phyloP scores from a whole-genome alignment of 2,329 filamentous ascomycete genomes.

The Fusarium chaquense region DNA sequence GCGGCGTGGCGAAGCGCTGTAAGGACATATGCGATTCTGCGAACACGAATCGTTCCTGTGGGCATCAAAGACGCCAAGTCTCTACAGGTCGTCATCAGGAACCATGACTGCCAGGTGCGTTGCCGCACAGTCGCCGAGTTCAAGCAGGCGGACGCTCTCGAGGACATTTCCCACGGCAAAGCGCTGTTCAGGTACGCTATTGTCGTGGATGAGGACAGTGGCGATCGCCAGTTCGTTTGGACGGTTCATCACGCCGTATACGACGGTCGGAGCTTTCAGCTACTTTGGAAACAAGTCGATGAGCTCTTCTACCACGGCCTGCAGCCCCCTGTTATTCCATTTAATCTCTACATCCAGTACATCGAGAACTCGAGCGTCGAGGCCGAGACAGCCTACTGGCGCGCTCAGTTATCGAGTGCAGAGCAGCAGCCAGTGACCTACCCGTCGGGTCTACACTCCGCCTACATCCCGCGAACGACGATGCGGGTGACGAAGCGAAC shows the following conservation, averaged over 20 bases:
- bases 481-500: slow-evolving; percentile 16
- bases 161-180: slow-evolving; percentile 12
- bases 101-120: slow-evolving; percentile 11
- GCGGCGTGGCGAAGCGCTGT: slow-evolving; percentile 13
- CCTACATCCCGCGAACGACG: slow-evolving; percentile 13
- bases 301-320: slow-evolving; percentile 14
- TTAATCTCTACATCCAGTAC: slow-evolving; percentile 13
- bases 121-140: slow-evolving; percentile 10
- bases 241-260: slow-evolving; percentile 17
- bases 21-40: slow-evolving; percentile 14
- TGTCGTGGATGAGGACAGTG: slow-evolving; percentile 14
- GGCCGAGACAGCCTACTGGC: slow-evolving; percentile 13
- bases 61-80: slow-evolving; percentile 15
- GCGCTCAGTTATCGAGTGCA: slow-evolving; percentile 11
- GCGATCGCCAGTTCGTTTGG: slow-evolving; percentile 13
- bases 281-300: slow-evolving; percentile 13
- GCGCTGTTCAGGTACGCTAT: slow-evolving; percentile 12
- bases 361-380: slow-evolving; percentile 16
- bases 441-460: slow-evolving; percentile 11
- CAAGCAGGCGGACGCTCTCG: slow-evolving; percentile 14
- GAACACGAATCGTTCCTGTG: slow-evolving; percentile 14
- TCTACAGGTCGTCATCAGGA: slow-evolving; percentile 15
- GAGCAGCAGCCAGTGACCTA: slow-evolving; percentile 9
- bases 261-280: slow-evolving; percentile 14
- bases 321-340: slow-evolving; percentile 16